Conservation (phyloP, 352 stramenopile genomes). For the Blastocystis sp. region DNA sequence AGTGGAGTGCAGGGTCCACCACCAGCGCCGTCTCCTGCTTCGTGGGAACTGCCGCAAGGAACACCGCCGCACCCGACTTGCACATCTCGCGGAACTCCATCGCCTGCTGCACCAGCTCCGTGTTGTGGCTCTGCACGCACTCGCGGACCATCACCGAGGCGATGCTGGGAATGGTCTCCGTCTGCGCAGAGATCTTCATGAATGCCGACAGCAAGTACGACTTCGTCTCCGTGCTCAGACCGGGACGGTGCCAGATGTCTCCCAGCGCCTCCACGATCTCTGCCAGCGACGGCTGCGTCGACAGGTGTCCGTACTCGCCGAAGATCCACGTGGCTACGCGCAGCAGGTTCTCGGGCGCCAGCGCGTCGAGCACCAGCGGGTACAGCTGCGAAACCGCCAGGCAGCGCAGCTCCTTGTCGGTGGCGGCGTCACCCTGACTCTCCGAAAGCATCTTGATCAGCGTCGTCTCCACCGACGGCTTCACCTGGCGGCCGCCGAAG, state of each 20-base stretch:
- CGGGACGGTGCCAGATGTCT: conserved; percentile 36
- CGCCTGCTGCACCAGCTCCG: conserved; percentile 20
- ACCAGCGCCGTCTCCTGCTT: not conserved
- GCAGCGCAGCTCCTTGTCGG: conserved; percentile 4
- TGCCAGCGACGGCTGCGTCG: not conserved
- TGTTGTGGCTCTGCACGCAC: conserved; percentile 37
- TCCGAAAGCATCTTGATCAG: conserved; percentile 46
- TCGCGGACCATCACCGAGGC: conserved; percentile 42
- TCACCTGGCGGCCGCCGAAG: conserved; percentile 33
- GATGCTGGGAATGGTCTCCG: conserved; percentile 36
- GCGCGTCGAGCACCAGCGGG: conserved; percentile 1
- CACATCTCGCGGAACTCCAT: conserved; percentile 56
- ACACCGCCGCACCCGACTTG: conserved; percentile 21
- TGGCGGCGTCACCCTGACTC: conserved; percentile 10
- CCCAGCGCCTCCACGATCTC: conserved; percentile 31
- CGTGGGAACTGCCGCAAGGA: conserved; percentile 34
- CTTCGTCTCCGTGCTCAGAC: conserved; percentile 25
- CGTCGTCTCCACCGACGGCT: not conserved
- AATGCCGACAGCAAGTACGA: conserved; percentile 36
- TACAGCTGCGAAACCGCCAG: conserved; percentile 38
- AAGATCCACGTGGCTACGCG: conserved; percentile 49
- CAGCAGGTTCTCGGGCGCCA: conserved; percentile 40
- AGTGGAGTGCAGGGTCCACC: conserved; percentile 34
- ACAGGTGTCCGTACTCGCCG: conserved; percentile 43
- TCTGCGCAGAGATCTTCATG: conserved; percentile 56